phyloP scores from a whole-genome alignment of 139 green algal genomes.

The Raphidocelis subcapitata region DNA sequence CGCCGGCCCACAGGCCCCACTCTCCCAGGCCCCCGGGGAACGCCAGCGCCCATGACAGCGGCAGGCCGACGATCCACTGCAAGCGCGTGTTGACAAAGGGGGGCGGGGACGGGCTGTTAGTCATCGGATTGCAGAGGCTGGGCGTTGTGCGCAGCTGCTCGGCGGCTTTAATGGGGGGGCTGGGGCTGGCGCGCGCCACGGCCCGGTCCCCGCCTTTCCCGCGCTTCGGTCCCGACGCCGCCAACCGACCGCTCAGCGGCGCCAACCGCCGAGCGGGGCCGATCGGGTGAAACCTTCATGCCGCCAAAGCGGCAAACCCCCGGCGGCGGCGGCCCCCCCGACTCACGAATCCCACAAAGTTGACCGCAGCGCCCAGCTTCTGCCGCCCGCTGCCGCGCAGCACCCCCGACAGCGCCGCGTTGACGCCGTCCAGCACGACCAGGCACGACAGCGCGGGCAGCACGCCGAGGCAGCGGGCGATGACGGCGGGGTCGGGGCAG shows the following conservation, averaged over 20 bases:
- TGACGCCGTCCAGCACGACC: slow-evolving; percentile 57
- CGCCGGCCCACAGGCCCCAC: slow-evolving; percentile 57
- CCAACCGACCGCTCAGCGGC: too few species aligned
- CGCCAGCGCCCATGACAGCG: slow-evolving; percentile 48
- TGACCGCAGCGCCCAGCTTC: slow-evolving; percentile 26
- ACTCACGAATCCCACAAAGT: slow-evolving; percentile 21
- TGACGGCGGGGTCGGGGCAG: slow-evolving; percentile 12
- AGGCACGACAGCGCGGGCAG: slow-evolving; percentile 27
- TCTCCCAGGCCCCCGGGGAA: slow-evolving; percentile 40
- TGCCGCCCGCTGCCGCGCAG: slow-evolving; percentile 46
- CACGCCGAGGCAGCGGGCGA: slow-evolving; percentile 11
- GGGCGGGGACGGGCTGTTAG: slow-evolving; percentile 16
- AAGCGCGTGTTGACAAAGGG: slow-evolving; percentile 42
- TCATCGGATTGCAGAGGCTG: too few species aligned
- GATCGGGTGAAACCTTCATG: neutral
- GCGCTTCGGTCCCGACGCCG: too few species aligned
- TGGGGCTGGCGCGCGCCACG: too few species aligned
- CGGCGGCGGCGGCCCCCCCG: neutral
- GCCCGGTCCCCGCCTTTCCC: too few species aligned
- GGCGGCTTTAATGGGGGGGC: neutral
- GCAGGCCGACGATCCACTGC: slow-evolving; percentile 61
- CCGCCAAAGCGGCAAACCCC: neutral
- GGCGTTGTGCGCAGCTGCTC: too few species aligned
- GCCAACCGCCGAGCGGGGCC: too few species aligned
- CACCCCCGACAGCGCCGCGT: slow-evolving; percentile 42